phyloP scores from a whole-genome alignment of 441 rosid species.

The Arabidopsis hybrid region DNA sequence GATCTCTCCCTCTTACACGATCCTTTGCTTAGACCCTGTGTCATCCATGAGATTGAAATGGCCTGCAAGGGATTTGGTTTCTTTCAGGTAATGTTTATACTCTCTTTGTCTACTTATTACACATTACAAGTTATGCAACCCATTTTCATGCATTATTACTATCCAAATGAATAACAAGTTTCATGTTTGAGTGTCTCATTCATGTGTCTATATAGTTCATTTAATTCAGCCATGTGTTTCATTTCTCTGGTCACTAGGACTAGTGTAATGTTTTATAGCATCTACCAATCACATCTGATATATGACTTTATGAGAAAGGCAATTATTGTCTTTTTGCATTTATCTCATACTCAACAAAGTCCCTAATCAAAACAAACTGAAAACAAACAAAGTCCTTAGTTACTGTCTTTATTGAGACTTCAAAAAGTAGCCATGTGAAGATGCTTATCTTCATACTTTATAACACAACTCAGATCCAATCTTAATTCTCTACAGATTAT shows the following conservation, averaged over 20 bases:
- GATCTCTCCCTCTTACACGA: slow-evolving; percentile 38
- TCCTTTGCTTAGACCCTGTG: slow-evolving; percentile 34
- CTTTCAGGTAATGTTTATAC: slow-evolving; percentile 42
- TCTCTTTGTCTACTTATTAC: slow-evolving; percentile 2
- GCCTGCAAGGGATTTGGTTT: slow-evolving; percentile 46
- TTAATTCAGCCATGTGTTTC: slow-evolving; percentile 46
- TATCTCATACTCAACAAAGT: slow-evolving; percentile 26
- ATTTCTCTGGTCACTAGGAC: background rate
- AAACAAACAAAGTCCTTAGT: slow-evolving; percentile 23
- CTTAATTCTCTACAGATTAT: slow-evolving; percentile 51
- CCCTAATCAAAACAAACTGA: background rate
- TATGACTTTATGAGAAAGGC: slow-evolving; percentile 9
- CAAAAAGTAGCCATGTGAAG: slow-evolving; percentile 22
- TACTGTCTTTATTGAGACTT: slow-evolving; percentile 12
- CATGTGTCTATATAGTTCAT: slow-evolving; percentile 53
- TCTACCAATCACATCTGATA: background rate
- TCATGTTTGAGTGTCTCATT: slow-evolving; percentile 29
- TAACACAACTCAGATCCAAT: slow-evolving; percentile 3
- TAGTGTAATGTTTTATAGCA: background rate
- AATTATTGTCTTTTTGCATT: slow-evolving; percentile 26
- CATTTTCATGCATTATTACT: background rate
- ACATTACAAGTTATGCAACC: background rate
- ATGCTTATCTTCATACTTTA: slow-evolving; percentile 54
- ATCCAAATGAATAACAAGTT: background rate
- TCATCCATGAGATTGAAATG: slow-evolving; percentile 39